A percentile compares a stretch with the other conserved stretches of the same genome.
phyloP scores from a whole-genome alignment of 2,329 filamentous ascomycete genomes.

The Neoascochyta sp. region DNA sequence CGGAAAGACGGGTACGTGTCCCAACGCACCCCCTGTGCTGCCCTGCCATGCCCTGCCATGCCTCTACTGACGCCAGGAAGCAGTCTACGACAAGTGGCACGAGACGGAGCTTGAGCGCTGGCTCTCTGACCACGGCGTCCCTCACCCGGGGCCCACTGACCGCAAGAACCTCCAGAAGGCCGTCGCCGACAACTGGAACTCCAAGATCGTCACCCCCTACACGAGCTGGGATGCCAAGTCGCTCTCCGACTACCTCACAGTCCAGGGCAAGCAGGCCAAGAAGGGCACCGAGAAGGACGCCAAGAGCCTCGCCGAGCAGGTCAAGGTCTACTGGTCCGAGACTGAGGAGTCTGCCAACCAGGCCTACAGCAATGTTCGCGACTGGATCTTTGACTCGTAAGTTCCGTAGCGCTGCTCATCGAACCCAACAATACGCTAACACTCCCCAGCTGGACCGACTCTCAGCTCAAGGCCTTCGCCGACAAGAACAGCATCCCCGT shows the following conservation, averaged over 20 bases:
- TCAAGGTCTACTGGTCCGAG: slow-evolving; percentile 73
- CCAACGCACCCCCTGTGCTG: slow-evolving; percentile 13
- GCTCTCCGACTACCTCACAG: slow-evolving; percentile 63
- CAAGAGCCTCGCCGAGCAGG: slow-evolving; percentile 64
- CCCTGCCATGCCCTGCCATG: slow-evolving; percentile 1
- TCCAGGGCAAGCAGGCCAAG: slow-evolving; percentile 68
- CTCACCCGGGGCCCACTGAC: slow-evolving; percentile 84
- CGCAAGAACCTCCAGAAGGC: slow-evolving; percentile 90
- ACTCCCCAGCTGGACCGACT: slow-evolving; percentile 74
- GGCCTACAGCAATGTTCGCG: slow-evolving; percentile 68
- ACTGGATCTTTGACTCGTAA: slow-evolving; percentile 87
- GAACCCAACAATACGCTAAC: slow-evolving; percentile 38
- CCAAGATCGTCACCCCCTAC: slow-evolving; percentile 71
- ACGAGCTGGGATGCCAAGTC: slow-evolving; percentile 69
- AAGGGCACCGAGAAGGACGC: slow-evolving; percentile 64
- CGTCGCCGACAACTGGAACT: slow-evolving; percentile 87
- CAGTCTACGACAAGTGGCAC: slow-evolving; percentile 98
- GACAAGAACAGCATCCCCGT: slow-evolving; percentile 84
- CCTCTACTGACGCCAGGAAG: slow-evolving; percentile 20
- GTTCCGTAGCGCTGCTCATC: no score
- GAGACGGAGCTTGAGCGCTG: slow-evolving; percentile 96
- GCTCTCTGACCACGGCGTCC: slow-evolving; percentile 87
- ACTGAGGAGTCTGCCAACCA: slow-evolving; percentile 71
- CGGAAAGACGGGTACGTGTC: slow-evolving; percentile 70
- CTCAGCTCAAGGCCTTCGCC: slow-evolving; percentile 86